phyloP scores from a whole-genome alignment of 106 monocot genomes.

The Phalaenopsis equestris region DNA sequence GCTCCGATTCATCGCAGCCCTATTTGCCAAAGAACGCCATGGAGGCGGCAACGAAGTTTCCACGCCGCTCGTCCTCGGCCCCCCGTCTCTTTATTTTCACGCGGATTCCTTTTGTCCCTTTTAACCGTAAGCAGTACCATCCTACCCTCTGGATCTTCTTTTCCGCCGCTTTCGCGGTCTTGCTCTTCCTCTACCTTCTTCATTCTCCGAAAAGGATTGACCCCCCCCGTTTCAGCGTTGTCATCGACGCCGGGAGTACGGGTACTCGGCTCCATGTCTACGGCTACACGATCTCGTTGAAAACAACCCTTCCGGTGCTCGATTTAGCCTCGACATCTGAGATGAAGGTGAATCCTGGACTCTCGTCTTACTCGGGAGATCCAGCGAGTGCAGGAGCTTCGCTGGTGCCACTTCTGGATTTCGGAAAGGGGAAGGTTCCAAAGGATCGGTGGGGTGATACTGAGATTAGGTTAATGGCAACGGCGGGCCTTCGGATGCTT shows the following conservation, averaged over 20 bases:
- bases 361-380: constrained; percentile 43
- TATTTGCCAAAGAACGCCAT: not conserved
- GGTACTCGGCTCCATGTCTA: constrained; percentile 81
- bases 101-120: constrained; percentile 7
- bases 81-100: constrained; percentile 12
- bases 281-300: constrained; percentile 11
- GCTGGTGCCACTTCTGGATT: constrained; percentile 53
- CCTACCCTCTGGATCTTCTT: constrained; percentile 11
- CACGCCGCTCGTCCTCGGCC: constrained; percentile 8
- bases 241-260: constrained; percentile 88
- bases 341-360: constrained; percentile 66
- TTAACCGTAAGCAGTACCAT: constrained; percentile 10
- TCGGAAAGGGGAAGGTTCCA: constrained; percentile 51
- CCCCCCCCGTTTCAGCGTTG: constrained; percentile 23
- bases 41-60: not conserved
- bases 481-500: constrained; percentile 73
- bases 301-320: constrained; percentile 17
- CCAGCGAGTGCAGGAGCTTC: constrained; percentile 41
- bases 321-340: constrained; percentile 35
- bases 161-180: constrained; percentile 5
- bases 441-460: constrained; percentile 48
- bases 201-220: constrained; percentile 2
- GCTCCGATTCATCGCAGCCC: not conserved
- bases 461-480: constrained; percentile 76
- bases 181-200: constrained; percentile 23